Percentiles rank a stretch among this genome's conserved stretches.
Evolutionary conservation across 768 basidiomycete species (phyloP).

Genomic region (Hericium alpestre): DNA sequence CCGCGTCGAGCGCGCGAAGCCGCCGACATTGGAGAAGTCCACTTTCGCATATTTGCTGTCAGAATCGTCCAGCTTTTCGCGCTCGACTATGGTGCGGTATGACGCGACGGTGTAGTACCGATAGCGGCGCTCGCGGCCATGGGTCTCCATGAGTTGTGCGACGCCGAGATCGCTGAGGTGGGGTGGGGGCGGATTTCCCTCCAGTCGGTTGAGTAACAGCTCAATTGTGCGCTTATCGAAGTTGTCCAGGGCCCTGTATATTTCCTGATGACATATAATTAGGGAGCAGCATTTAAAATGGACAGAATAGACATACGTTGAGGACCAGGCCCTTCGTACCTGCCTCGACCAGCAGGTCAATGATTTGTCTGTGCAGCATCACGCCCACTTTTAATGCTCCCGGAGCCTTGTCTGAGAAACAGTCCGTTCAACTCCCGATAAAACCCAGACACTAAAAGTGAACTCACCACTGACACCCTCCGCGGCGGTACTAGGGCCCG

Average conservation of each 20-base stretch:
- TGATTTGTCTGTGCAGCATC: constrained; percentile 70
- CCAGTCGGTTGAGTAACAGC: constrained; percentile 61
- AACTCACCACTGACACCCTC: constrained; percentile 22
- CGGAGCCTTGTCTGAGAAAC: not conserved
- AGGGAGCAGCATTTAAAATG: not conserved
- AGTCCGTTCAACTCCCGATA: not conserved
- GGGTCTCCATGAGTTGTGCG: constrained; percentile 66
- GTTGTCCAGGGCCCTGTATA: constrained; percentile 48
- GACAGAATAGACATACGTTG: constrained; percentile 33
- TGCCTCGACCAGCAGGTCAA: constrained; percentile 60
- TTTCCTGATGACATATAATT: constrained; percentile 35
- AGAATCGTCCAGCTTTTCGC: constrained; percentile 53
- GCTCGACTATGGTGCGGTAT: constrained; percentile 51
- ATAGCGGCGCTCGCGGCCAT: constrained; percentile 78
- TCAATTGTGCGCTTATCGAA: constrained; percentile 81
- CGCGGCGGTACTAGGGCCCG: constrained; percentile 13
- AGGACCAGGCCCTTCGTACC: constrained; percentile 63
- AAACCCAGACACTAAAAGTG: constrained; percentile 4
- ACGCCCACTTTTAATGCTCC: constrained; percentile 42
- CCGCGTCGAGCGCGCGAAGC: constrained; percentile 36
- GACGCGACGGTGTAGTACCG: constrained; percentile 70
- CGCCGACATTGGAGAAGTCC: constrained; percentile 42
- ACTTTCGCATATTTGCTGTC: constrained; percentile 32
- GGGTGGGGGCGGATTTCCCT: constrained; percentile 49
- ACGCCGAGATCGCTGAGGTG: constrained; percentile 68